Evolutionary conservation across 148 eudicot species (phyloP), one percentile per base, ranked within the genome.

Genomic region (Spergularia bocconei): DNA sequence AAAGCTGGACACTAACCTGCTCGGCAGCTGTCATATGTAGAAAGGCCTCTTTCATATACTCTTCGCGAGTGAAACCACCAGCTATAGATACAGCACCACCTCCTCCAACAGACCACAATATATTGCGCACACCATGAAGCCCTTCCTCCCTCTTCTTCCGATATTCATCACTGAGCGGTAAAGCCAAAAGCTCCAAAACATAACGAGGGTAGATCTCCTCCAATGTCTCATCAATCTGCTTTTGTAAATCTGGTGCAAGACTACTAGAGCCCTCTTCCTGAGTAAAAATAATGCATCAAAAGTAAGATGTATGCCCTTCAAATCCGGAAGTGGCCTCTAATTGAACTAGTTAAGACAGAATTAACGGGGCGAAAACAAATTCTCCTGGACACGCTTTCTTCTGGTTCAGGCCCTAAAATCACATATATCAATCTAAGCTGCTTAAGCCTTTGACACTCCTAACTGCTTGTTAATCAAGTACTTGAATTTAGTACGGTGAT

Each of bases 251-350:
- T 53, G 92, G 98, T 57, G 99, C 97, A 74, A 95, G 98, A 79
- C 91, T 95, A 74, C 94, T 92, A 36, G 99, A 93, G 73, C 98
- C 98, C 88, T 95, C 99, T 82, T 95, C 99, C 99, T 95, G 86
- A 55, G 75, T 60, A 19, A 77, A 69, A 21, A 36, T 5, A 55
- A 55, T 29, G 23, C 25, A 50, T 63, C 65, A 80, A 63, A 66
- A 20, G 44, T 36, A 41, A n/a, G 57, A 56, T 14, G 2, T 41
- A 52, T 1, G 38, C 16, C 63, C 54, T 51, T 67, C 25, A 63
- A 13, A 33, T 19, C 55, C 60, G 33, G 62, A 56, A 58, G n/a
- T 56, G 33, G 20, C 3, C 65, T 47, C 57, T 16, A 11, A 57
- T 48, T 9, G 13, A 29, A 59, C 38, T 29, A 48, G 23, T 16